These are phyloP conservation scores for Yamadazyma paraphyllophila DNA, from an alignment of 805 yeast genomes.

Conservation along the genomic window DNA sequence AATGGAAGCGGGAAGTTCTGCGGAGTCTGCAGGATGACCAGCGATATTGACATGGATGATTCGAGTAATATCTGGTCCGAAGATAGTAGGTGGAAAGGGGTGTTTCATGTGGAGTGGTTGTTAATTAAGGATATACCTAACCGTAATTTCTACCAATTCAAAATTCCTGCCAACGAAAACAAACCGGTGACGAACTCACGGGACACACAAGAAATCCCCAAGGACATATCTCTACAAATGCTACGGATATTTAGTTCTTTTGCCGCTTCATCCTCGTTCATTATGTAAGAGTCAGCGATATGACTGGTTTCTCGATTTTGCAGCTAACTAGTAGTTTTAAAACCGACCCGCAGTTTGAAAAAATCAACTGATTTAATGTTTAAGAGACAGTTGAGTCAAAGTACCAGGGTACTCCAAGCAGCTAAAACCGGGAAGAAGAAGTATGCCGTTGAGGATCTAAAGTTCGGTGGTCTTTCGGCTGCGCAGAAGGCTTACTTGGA, in stretches of 20 bases:
- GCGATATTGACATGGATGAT: conserved; percentile 32
- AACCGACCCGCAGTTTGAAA: background rate
- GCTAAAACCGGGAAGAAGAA: conserved; percentile 1
- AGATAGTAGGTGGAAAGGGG: conserved; percentile 49
- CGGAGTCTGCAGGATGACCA: conserved; percentile 56
- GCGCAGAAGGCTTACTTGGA: conserved; percentile 74
- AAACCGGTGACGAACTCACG: conserved; percentile 58
- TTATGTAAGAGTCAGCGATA: conserved; percentile 3
- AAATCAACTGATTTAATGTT: conserved; percentile 3
- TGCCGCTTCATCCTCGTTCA: conserved; percentile 13
- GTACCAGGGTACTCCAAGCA: background rate
- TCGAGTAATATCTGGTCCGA: conserved; percentile 47
- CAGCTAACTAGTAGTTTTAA: background rate
- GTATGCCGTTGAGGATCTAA: conserved; percentile 18
- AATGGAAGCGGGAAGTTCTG: conserved; percentile 57
- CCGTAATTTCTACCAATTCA: conserved; percentile 43
- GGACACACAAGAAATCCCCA: conserved; percentile 60
- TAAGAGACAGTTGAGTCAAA: conserved; percentile 6
- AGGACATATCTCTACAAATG: conserved; percentile 46
- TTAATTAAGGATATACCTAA: conserved; percentile 52
- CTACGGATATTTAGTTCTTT: conserved; percentile 41
- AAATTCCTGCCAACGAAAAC: conserved; percentile 44
- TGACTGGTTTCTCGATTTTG: background rate
- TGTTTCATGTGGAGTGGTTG: conserved; percentile 55
- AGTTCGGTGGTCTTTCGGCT: conserved; percentile 36